A percentile compares a stretch with the other conserved stretches of the same genome.
Conservation (phyloP, 2,329 filamentous ascomycete genomes). For the Dendryphion nanum region DNA sequence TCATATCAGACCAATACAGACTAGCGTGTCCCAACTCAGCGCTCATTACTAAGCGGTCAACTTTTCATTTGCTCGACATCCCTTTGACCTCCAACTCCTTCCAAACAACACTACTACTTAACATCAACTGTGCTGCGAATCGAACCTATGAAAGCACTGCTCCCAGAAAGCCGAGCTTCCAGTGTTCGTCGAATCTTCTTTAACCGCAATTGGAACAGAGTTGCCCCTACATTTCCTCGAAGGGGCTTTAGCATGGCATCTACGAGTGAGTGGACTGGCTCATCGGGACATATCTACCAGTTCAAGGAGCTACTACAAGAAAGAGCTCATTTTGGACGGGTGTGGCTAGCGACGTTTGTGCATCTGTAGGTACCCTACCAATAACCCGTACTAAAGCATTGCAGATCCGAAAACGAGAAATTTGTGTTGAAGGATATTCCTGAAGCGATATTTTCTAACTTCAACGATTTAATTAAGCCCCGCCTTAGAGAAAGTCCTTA, state of each 20-base stretch:
- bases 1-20: too few species aligned
- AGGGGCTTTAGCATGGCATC: conserved; percentile 10
- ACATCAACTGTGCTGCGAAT: too few species aligned
- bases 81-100: too few species aligned
- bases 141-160: too few species aligned
- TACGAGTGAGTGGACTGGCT: conserved; percentile 17
- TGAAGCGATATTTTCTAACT: conserved; percentile 13
- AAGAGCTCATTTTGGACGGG: conserved; percentile 27
- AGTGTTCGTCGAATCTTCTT: too few species aligned
- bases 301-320: conserved; percentile 35
- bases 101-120: too few species aligned
- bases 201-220: too few species aligned
- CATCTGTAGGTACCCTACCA: conserved; percentile 10
- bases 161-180: too few species aligned
- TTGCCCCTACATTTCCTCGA: too few species aligned
- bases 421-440: conserved; percentile 27
- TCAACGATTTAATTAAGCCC: conserved; percentile 22
- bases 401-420: conserved; percentile 14
- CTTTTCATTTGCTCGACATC: too few species aligned
- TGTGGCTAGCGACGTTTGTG: conserved; percentile 27
- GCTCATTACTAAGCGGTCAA: too few species aligned
- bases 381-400: conserved; percentile 3
- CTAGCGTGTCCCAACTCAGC: too few species aligned
- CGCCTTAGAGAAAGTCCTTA: conserved; percentile 15
- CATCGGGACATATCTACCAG: conserved; percentile 25